Conservation (phyloP, 257 asterid species). For the Galeopsis tetrahit region DNA sequence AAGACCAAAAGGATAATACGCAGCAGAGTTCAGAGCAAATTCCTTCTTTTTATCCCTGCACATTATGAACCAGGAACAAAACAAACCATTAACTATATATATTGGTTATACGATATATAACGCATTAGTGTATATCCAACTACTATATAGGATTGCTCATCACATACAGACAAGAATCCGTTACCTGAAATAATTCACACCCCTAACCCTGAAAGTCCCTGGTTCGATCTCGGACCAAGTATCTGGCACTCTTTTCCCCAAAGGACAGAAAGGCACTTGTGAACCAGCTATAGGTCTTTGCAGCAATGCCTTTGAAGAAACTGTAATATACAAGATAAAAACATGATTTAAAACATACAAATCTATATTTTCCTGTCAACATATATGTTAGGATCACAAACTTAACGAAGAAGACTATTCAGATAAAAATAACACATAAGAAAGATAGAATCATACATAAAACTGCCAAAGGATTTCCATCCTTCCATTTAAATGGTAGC, state of each 20-base stretch:
- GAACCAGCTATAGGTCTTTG: constrained; percentile 91
- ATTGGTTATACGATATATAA: too few relatives aligned
- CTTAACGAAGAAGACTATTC: too few relatives aligned
- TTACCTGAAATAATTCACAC: constrained; percentile 79
- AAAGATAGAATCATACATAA: constrained; percentile 45
- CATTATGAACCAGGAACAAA: constrained; percentile 20
- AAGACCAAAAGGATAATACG: constrained; percentile 92
- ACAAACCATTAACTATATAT: background rate
- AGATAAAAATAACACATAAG: too few relatives aligned
- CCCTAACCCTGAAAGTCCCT: constrained; percentile 80
- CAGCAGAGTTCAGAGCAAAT: constrained; percentile 73
- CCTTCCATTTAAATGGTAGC: constrained; percentile 84
- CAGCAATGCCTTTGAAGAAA: constrained; percentile 75
- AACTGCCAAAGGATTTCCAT: constrained; percentile 62
- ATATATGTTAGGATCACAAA: too few relatives aligned
- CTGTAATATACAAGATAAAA: constrained; percentile 42
- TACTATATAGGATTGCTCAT: background rate
- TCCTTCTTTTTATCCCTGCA: constrained; percentile 94
- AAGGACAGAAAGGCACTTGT: constrained; percentile 86
- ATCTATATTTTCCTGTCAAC: background rate
- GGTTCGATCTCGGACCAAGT: constrained; percentile 95
- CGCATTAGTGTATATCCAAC: too few relatives aligned
- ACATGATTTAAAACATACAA: background rate
- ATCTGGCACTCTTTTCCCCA: constrained; percentile 83
- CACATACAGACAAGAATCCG: background rate